Base-by-base conservation (phyloP, 2,329 filamentous ascomycete species). In the Helotiales sp. region DNA sequence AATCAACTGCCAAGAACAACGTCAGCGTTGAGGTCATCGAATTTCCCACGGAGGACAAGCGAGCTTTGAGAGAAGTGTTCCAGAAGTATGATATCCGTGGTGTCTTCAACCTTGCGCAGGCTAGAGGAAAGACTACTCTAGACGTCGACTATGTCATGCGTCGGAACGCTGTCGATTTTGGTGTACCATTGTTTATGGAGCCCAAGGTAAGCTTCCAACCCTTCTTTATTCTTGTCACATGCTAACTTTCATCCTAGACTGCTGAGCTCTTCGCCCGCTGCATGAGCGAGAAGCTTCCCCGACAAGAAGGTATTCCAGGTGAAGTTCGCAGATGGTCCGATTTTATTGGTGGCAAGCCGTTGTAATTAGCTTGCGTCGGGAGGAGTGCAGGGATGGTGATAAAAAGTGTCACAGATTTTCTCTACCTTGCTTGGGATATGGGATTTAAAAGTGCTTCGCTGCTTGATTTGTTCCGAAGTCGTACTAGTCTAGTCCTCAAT, bases 111-210 rank as follows among this genome's bases (percentile, higher is more conserved):
- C 79, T 99, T 69, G 92, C 93, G 58, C 86, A 89, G 75, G 85
- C 84, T 66, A 83, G 93, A 71, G 95, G 87, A 60, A 93, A 90
- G 81, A 93, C 89, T 34, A 81, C 91, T 60, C 79, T 90, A 61
- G 95, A 99, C 72, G 91, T 96, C 71, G 93, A 99, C 79, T 99
- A 99, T 70, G 92, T 99, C 57, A 98, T 98, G 93, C 86, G 95
- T 70, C 86, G 95, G 73, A 99, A 99, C 72, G 95, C 95, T 27
- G 95, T 99, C 56, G 95, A 99, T 78, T 99, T 99, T 74, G 93
- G 93, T 67, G 92, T 98, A 30, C 95, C 95, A 49, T 81, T 99
- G 56, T 98, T 99, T 76, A 97, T 97, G 93, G 93, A 98, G 80
- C 91, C 93, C 54, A 93, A 95, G 88, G 92, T 96, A 80, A 79